Conservation (phyloP, 352 stramenopile species). For the Elongisporangium undulatum region DNA sequence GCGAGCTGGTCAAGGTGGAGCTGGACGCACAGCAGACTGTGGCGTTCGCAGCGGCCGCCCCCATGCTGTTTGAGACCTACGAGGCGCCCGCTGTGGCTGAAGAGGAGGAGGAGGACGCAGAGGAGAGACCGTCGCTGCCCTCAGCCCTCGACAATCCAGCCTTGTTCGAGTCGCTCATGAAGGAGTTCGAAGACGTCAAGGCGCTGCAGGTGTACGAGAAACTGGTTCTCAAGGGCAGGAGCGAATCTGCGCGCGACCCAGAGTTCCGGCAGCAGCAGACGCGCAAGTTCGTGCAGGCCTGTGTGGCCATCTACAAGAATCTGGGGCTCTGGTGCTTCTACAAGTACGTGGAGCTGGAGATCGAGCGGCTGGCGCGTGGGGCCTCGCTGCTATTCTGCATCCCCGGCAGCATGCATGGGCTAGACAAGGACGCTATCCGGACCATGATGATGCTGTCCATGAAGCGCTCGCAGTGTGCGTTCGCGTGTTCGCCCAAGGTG, state of each 20-base stretch:
- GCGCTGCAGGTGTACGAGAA: slow-evolving; percentile 39
- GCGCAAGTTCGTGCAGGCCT: slow-evolving; percentile 55
- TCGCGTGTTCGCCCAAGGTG: slow-evolving; percentile 51
- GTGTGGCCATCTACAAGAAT: slow-evolving; percentile 52
- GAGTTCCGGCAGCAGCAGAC: slow-evolving; percentile 40
- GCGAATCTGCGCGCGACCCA: slow-evolving; percentile 20
- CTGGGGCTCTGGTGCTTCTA: slow-evolving; percentile 76
- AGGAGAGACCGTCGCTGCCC: not conserved
- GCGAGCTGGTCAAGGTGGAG: slow-evolving; percentile 64
- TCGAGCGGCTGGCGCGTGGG: slow-evolving; percentile 50
- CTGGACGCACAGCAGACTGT: slow-evolving; percentile 43
- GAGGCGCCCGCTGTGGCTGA: slow-evolving; percentile 10
- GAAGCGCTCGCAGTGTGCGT: slow-evolving; percentile 35
- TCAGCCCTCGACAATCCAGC: not conserved
- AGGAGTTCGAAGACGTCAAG: slow-evolving; percentile 45
- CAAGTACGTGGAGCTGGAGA: slow-evolving; percentile 64
- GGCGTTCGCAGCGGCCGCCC: slow-evolving; percentile 63
- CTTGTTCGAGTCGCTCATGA: slow-evolving; percentile 32
- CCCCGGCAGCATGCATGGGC: slow-evolving; percentile 49
- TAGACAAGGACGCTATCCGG: slow-evolving; percentile 47
- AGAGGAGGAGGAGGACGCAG: slow-evolving; percentile 12
- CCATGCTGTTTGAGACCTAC: slow-evolving; percentile 64
- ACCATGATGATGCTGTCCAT: slow-evolving; percentile 37
- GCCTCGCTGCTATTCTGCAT: slow-evolving; percentile 48
- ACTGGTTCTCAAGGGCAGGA: slow-evolving; percentile 50